Evolutionary conservation across 2,329 filamentous ascomycete species (phyloP), one percentile per base, ranked within the genome.

Genomic region (Aureobasidium lini): DNA sequence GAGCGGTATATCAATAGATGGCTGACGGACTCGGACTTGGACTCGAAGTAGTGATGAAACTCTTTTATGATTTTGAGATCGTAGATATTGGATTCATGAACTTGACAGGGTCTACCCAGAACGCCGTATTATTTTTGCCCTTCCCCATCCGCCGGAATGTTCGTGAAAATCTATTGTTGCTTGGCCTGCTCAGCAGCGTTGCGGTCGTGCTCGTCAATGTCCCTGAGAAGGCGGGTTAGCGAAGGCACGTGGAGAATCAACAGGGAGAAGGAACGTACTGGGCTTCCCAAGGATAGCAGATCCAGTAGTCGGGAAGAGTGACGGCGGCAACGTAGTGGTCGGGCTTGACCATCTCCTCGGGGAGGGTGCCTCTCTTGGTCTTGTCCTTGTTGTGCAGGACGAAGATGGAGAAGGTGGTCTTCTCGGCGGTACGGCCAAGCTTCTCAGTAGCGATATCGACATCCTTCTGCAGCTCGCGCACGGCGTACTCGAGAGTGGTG

Each of bases 361-460:
- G 92, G 60, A 99, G 80, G 18, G 76, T 77, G 57, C 94, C 94
- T 82, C 96, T 96, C 86, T 99, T 99, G 59, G 78, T 65, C 83
- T 99, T 97, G 76, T 96, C 85, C 84, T 99, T 99, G 82, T 99
- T 99, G 76, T 99, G 94, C 69, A 99, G 81, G 60, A 99, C 94
- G 74, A 99, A 99, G 70, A 99, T 89, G 72, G 84, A 88, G 71
- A 99, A 97, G 68, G 89, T 84, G 0, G 94, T 96, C 81, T 86
- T 86, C 76, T 87, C 84, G 61, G 77, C 79, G 62, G 82, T 78
- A 39, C 82, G 77, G 9, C 90, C 90, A 48, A 91, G 76, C 70
- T 87, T 84, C 75, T 86, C 80, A 65, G 89, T 84, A 40, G 92
- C 92, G 60, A 79, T 73, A 77, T 94, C 86, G 50, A 99, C 92